Percentiles rank a stretch among this genome's conserved stretches.
Conservation (phyloP, 2,329 filamentous ascomycete species). For the Penicillium hordei region DNA sequence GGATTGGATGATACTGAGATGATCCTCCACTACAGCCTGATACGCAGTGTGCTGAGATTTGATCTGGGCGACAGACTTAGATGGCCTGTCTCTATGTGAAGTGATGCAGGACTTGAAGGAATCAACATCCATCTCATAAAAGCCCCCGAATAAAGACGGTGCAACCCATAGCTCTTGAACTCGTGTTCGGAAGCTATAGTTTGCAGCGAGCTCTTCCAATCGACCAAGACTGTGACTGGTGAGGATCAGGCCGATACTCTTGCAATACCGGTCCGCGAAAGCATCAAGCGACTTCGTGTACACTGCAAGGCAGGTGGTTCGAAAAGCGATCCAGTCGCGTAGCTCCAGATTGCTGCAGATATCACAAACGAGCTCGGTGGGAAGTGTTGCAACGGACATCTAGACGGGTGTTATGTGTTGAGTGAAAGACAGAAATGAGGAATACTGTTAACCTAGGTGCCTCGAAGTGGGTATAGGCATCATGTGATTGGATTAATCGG, state of each 20-base stretch:
- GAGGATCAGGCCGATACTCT: background rate
- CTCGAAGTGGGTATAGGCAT: background rate
- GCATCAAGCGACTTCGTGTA: constrained; percentile 1
- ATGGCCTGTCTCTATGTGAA: background rate
- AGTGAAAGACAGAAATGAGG: background rate
- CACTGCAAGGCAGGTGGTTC: background rate
- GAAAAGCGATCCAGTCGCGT: background rate
- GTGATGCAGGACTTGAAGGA: background rate
- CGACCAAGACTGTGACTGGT: background rate
- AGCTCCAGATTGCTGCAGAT: background rate
- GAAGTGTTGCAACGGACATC: background rate
- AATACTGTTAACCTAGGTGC: background rate
- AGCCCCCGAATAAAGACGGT: background rate
- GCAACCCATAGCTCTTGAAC: constrained; percentile 2
- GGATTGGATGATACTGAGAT: background rate
- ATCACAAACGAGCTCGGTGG: background rate
- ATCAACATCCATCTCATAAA: background rate
- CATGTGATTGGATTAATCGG: constrained; percentile 1
- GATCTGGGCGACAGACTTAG: background rate
- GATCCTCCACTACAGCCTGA: background rate
- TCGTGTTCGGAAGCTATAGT: background rate
- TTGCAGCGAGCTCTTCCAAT: background rate
- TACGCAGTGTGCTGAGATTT: background rate
- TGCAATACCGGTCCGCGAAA: background rate
- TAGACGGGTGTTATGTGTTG: background rate